Conservation (phyloP, 2,329 filamentous ascomycete species). For the Coleophoma crateriformis region DNA sequence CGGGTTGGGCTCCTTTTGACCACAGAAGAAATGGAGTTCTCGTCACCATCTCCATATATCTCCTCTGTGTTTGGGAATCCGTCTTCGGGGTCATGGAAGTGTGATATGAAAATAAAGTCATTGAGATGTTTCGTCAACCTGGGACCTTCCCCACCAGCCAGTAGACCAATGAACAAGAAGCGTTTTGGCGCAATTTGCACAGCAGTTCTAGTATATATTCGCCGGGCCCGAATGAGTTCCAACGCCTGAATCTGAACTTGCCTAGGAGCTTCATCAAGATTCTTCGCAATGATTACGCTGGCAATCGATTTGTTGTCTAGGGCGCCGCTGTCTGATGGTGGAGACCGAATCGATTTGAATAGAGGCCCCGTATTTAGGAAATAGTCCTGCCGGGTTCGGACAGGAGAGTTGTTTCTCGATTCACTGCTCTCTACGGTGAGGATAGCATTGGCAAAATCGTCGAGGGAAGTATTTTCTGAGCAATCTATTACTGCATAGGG, state of each 20-base stretch:
- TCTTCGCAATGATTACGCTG: conserved; percentile 76
- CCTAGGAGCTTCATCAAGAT: conserved; percentile 68
- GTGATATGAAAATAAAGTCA: conserved; percentile 82
- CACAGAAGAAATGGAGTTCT: conserved; percentile 23
- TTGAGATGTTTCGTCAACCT: conserved; percentile 58
- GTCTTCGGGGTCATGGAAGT: conserved; percentile 70
- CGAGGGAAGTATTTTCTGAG: conserved; percentile 65
- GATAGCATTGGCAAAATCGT: conserved; percentile 73
- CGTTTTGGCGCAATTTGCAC: conserved; percentile 69
- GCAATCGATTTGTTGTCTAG: conserved; percentile 55
- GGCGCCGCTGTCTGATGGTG: conserved; percentile 27
- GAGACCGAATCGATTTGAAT: conserved; percentile 22
- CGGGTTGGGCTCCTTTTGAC: conserved; percentile 20
- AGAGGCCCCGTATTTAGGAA: conserved; percentile 17
- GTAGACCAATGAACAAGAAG: conserved; percentile 76
- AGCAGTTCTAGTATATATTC: conserved; percentile 70
- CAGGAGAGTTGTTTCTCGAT: conserved; percentile 18
- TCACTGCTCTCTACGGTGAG: conserved; percentile 18
- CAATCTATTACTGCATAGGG: conserved; percentile 67
- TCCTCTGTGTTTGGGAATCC: conserved; percentile 74
- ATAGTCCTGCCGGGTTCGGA: conserved; percentile 20
- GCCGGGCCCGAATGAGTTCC: conserved; percentile 73
- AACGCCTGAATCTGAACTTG: conserved; percentile 77
- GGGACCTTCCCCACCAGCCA: conserved; percentile 44
- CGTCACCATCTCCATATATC: conserved; percentile 26